Evolutionary conservation across 495 filamentous ascomycete species (phyloP), one percentile per base, ranked within the genome.

Genomic region (Aspergillus affinis): DNA sequence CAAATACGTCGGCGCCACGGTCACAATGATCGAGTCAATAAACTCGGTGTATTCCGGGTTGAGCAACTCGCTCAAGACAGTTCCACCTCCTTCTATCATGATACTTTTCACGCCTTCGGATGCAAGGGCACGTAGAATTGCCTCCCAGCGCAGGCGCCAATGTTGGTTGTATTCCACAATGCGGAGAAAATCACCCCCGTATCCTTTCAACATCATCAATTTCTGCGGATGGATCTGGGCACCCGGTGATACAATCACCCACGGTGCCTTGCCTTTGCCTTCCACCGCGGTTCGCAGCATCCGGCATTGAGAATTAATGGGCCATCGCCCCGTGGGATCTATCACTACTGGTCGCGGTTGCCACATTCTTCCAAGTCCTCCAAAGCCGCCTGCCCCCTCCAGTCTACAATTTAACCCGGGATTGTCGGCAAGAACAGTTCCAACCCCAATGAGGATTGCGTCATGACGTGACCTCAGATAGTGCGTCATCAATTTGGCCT

Each of bases 401-500:
- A 92, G 76, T 13, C 91, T 83, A 65, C 86, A 91, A 67, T 95
- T 96, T 48, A 98, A 75, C 6, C 84, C 85, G 2, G 93, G 93
- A 65, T 98, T 87, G 64, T 98, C 93, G 13, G 88, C 86, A 48
- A 89, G 77, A 18, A 90, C 91, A 15, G 93, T 98, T 5, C 89
- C 88, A 8, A 89, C 88, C 10, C 93, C 93, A 21, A 98, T 78
- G 12, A 93, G 77, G 56, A 98, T 95, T 15, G 90, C 91, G 61
- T 90, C 86, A 72, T 98, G 92, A 13, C 81, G 82, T 6, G 85
- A 85, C 57, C 93, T 89, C 18, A 98, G 81, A 70, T 88, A 91
- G 70, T 98, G 93, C 0, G 93, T 97, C 88, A 98, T 91, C 54
- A 88, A 81, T 70, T 96, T 97, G 15, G 91, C 87, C 63, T 86